A percentile compares a stretch with the other conserved stretches of the same genome.
These are phyloP conservation scores for Phragmites australis DNA, from an alignment of 176 grass and related monocot species.

Conservation along the genomic window DNA sequence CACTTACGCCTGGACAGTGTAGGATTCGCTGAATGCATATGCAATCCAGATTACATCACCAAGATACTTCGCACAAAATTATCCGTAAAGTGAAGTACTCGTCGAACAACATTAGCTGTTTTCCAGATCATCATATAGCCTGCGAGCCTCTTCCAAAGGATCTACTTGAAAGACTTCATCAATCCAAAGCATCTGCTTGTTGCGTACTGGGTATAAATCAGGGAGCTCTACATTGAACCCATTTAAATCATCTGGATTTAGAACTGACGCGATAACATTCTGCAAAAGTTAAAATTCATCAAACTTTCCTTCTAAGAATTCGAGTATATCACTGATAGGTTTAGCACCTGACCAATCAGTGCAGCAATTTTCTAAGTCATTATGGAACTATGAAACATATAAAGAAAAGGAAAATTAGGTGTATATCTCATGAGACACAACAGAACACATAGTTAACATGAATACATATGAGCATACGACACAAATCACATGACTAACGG, in stretches of 20 bases:
- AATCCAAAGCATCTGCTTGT: slow-evolving; percentile 64
- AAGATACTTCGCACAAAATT: not conserved
- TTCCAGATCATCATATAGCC: slow-evolving; percentile 43
- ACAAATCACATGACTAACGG: not conserved
- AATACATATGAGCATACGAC: not conserved
- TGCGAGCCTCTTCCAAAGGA: slow-evolving; percentile 73
- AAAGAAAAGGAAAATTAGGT: not conserved
- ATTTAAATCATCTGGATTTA: slow-evolving; percentile 44
- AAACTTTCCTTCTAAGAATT: not conserved
- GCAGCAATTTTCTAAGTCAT: not conserved
- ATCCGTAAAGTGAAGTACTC: not conserved
- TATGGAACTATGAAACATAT: not conserved
- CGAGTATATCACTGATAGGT: not conserved
- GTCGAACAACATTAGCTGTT: slow-evolving; percentile 32
- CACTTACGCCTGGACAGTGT: not conserved
- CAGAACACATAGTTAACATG: not conserved
- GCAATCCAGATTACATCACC: not conserved
- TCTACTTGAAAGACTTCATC: slow-evolving; percentile 60
- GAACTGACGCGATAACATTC: slow-evolving; percentile 49
- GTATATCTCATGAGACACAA: not conserved
- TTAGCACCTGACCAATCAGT: not conserved
- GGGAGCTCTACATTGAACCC: slow-evolving; percentile 39
- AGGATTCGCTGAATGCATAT: not conserved
- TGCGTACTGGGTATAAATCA: slow-evolving; percentile 34
- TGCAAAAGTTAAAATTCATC: slow-evolving; percentile 51